Percentiles rank a stretch among this genome's conserved stretches.
These are phyloP conservation scores for Ogataea methanolica DNA, from an alignment of 805 yeast genomes.

Conservation along the genomic window DNA sequence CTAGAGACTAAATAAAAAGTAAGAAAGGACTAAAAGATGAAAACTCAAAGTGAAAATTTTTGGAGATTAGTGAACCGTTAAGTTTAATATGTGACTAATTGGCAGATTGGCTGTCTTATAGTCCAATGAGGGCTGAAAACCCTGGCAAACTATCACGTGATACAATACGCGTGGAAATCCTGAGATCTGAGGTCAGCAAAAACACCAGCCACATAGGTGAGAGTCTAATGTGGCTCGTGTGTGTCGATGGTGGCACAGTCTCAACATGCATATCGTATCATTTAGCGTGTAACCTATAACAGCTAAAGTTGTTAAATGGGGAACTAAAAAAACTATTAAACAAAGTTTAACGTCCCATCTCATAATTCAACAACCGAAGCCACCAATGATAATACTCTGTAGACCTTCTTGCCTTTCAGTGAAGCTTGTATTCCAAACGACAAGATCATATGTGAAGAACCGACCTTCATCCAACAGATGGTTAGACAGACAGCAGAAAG, in stretches of 20 bases:
- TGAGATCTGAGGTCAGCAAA: too few species aligned
- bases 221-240: background rate
- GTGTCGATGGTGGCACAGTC: background rate
- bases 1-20: background rate
- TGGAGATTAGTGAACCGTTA: too few species aligned
- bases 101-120: too few species aligned
- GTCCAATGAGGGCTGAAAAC: background rate
- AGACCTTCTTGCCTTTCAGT: background rate
- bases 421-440: background rate
- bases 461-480: constrained; percentile 62
- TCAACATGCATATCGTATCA: background rate
- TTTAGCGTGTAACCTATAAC: too few species aligned
- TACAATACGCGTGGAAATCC: background rate
- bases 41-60: background rate
- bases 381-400: background rate
- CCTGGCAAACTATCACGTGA: constrained; percentile 15
- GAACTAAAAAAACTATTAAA: too few species aligned
- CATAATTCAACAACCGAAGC: background rate
- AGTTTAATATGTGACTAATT: too few species aligned
- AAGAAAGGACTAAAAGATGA: background rate
- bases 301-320: too few species aligned
- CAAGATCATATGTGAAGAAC: constrained; percentile 9
- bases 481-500: constrained; percentile 67
- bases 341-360: background rate
- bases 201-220: background rate